These are phyloP conservation scores for Fraxinus albicans DNA, from an alignment of 305 asterid species.

Conservation along the genomic window DNA sequence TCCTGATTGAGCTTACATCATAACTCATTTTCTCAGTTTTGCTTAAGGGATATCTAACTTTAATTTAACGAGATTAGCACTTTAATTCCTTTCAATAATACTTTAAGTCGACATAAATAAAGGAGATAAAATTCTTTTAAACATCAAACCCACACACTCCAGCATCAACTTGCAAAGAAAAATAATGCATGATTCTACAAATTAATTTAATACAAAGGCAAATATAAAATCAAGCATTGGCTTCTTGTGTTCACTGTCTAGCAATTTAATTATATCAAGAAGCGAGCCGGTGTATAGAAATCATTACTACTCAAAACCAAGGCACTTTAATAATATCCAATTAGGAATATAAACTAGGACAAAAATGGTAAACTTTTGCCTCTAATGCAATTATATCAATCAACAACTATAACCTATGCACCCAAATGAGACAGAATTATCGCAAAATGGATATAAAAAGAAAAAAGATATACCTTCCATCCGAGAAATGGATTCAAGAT, in stretches of 20 bases:
- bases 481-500: conserved; percentile 60
- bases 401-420: neutral
- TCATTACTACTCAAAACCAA: neutral
- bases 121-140: neutral
- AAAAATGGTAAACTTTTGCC: neutral
- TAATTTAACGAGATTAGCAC: neutral
- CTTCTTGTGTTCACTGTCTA: neutral
- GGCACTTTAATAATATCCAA: neutral
- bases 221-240: neutral
- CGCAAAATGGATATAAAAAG: neutral
- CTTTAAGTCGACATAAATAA: neutral
- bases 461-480: conserved; percentile 54
- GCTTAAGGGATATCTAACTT: neutral
- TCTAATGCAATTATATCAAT: neutral
- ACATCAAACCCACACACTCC: neutral
- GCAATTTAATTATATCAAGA: neutral
- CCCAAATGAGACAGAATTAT: conserved; percentile 15
- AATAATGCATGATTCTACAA: neutral
- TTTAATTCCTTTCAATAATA: neutral
- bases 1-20: conserved; percentile 47
- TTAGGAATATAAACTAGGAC: neutral
- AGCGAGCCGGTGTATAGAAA: neutral
- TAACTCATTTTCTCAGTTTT: conserved; percentile 11
- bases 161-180: neutral
- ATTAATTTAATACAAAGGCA: neutral